Evolutionary conservation across 768 basidiomycete species (phyloP).

Genomic region (Xerocomellus intermedius): DNA sequence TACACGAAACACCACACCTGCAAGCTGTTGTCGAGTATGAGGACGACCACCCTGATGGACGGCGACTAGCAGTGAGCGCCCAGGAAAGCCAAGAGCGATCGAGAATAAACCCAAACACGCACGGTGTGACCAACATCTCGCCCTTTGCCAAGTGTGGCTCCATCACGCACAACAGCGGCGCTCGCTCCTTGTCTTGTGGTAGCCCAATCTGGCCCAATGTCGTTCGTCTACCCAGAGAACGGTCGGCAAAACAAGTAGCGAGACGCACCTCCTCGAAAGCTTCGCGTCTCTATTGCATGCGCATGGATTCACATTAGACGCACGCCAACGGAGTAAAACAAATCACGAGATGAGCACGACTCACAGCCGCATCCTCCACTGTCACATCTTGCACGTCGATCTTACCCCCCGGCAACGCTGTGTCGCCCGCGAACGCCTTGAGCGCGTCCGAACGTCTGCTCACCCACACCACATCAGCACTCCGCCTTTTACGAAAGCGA

Average conservation of each 20-base stretch:
- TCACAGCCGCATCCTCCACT: slow-evolving; percentile 78
- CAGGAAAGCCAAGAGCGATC: background rate
- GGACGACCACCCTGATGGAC: slow-evolving; percentile 68
- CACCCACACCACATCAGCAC: background rate
- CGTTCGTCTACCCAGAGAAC: background rate
- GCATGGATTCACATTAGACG: background rate
- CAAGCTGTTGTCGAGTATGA: slow-evolving; percentile 77
- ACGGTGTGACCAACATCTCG: slow-evolving; percentile 82
- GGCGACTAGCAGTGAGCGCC: background rate
- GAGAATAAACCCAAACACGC: slow-evolving; percentile 30
- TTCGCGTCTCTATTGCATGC: slow-evolving; percentile 62
- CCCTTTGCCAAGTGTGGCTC: slow-evolving; percentile 78
- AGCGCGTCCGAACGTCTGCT: slow-evolving; percentile 70
- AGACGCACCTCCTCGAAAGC: slow-evolving; percentile 80
- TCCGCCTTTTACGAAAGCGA: background rate
- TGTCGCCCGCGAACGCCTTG: slow-evolving; percentile 81
- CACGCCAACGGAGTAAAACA: background rate
- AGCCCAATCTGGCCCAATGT: slow-evolving; percentile 69
- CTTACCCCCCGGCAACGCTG: slow-evolving; percentile 84
- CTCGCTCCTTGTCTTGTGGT: slow-evolving; percentile 63
- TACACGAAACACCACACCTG: slow-evolving; percentile 41
- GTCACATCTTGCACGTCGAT: slow-evolving; percentile 65
- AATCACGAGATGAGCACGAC: background rate
- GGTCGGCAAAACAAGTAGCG: background rate
- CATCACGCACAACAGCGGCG: slow-evolving; percentile 73